These are phyloP conservation scores for Pelargonium citronellum DNA, from an alignment of 441 rosid species.

Conservation along the genomic window DNA sequence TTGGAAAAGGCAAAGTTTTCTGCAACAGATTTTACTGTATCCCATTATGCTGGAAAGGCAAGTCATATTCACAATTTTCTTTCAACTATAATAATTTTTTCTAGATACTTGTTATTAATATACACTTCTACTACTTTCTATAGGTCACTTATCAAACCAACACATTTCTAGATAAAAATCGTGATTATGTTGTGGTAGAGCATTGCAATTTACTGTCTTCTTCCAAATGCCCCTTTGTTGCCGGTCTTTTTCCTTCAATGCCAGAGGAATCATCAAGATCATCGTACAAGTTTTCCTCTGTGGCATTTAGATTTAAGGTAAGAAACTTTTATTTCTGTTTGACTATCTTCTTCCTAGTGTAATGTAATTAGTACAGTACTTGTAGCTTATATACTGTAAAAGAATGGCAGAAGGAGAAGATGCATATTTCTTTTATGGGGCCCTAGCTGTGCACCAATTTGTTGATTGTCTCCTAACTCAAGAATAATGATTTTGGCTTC, in stretches of 20 bases:
- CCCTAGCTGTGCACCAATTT: background rate
- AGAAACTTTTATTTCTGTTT: background rate
- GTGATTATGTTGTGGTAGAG: conserved; percentile 97
- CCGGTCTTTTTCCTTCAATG: conserved; percentile 66
- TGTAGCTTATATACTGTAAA: background rate
- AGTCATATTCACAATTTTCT: conserved; percentile 21
- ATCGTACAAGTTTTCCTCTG: conserved; percentile 83
- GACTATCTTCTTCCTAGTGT: background rate
- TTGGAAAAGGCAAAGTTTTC: conserved; percentile 90
- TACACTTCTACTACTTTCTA: conserved; percentile 14
- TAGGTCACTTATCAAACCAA: conserved; percentile 99
- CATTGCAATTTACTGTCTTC: conserved; percentile 89
- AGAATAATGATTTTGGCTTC: background rate
- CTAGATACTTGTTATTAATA: background rate
- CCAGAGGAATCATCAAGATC: conserved; percentile 78
- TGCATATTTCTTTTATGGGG: background rate
- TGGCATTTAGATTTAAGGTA: conserved; percentile 95
- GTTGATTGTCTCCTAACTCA: background rate
- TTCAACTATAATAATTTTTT: background rate
- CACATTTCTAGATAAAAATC: conserved; percentile 92
- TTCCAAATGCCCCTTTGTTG: conserved; percentile 82
- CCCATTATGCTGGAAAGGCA: conserved; percentile 98
- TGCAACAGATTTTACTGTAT: conserved; percentile 86
- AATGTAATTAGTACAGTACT: background rate
- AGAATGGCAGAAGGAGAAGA: background rate